These are phyloP conservation scores for Pseudoscleropodium purum DNA, from an alignment of 225 moss, liverwort and hornwort species.

Conservation along the genomic window DNA sequence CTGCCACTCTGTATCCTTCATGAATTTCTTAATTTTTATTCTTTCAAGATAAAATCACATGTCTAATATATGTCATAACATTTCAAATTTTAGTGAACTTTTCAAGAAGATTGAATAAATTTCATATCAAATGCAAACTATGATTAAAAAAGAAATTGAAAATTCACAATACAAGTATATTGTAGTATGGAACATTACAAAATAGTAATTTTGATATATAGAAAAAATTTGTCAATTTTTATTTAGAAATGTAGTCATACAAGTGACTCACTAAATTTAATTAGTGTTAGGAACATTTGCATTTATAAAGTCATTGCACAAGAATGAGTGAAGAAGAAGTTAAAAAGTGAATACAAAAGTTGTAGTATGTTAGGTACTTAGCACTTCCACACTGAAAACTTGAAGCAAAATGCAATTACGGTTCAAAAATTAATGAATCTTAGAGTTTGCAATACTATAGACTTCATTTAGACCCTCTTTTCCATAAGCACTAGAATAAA, in stretches of 20 bases:
- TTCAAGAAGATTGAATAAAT: not conserved
- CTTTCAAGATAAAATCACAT: not conserved
- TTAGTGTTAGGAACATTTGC: no score
- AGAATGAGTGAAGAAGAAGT: not conserved
- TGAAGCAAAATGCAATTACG: not conserved
- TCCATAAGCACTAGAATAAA: no score
- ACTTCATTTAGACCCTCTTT: no score
- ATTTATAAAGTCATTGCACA: no score
- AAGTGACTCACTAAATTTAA: no score
- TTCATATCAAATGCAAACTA: not conserved
- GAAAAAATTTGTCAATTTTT: no score
- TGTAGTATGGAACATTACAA: not conserved
- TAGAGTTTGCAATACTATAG: fast-evolving
- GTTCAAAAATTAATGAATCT: not conserved
- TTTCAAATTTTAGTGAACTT: not conserved
- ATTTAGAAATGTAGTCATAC: no score
- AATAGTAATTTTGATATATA: no score
- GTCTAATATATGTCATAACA: not conserved
- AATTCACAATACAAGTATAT: not conserved
- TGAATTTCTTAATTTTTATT: not conserved
- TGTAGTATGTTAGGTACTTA: no score
- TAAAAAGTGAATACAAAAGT: no score
- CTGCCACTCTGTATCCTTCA: no score
- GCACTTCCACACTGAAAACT: no score
- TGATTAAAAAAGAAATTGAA: not conserved